Base-by-base conservation (phyloP, 2,329 filamentous ascomycete species). In the Sporothrix brunneoviolacea region DNA sequence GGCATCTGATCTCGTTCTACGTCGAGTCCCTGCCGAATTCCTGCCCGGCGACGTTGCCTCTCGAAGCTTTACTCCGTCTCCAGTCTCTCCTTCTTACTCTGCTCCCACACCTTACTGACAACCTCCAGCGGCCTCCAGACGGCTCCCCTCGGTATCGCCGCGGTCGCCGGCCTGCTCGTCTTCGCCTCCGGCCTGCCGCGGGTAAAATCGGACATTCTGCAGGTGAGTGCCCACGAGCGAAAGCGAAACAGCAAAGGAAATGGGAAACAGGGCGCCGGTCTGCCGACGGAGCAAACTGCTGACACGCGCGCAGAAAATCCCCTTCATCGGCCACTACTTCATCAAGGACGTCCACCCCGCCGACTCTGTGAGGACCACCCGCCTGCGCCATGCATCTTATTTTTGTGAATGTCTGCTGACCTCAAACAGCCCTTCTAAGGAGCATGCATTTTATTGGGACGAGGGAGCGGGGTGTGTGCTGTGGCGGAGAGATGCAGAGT, bases 101-200 rank as follows among this genome's bases (percentile, higher is more conserved):
- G n/a, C n/a, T n/a, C n/a, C n/a, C n/a, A n/a, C n/a, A n/a, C n/a
- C n/a, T n/a, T n/a, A n/a, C n/a, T n/a, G n/a, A n/a, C n/a, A n/a
- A n/a, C 5, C 1, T 6, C 7, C 55, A 83, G 80, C 55, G 75
- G 72, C 54, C 50, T 76, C 55, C 77, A 72, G 57, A 58, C 74
- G 43, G 78, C 70, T 52, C 69, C 72, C 49, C 81, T 80, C 61
- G 79, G 79, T 53, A 79, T 69, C 54, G 76, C 79, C 52, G 77
- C 76, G 54, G 74, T 74, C 59, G 72, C 80, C 56, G 77, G 70
- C 57, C 69, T 80, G 56, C 72, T 83, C 59, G 80, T 77, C 72
- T 80, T 71, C 64, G 71, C 76, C 57, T 82, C 79, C 36, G 80
- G 81, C 58, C 75, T 84, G 43, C 82, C 82, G 57, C 74, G 72